Evolutionary conservation across 1,284 basidiomycete genomes (phyloP), one percentile per base, ranked within the genome.

Genomic region (Rhodotorula sp.): DNA sequence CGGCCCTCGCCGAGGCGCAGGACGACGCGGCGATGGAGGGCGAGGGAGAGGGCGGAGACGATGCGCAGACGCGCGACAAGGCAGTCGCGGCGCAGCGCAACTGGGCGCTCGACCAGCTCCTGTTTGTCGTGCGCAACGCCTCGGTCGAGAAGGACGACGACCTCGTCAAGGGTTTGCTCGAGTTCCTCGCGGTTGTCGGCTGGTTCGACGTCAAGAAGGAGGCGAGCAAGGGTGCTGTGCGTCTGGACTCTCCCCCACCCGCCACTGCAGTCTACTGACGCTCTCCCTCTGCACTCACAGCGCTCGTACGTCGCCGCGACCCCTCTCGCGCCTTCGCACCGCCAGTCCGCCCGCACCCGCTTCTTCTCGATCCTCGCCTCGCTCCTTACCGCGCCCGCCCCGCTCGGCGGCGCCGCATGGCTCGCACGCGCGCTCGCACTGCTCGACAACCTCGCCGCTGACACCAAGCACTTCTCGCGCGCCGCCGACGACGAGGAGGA

Each of bases 41-140:
- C 2, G 65, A 63, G 25, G 63, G 53, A 27, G 42, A 41, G 0
- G 55, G n/a, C 1, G 86, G 88, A 74, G 85, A 85, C 27, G 81
- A 82, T 64, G 49, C 13, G 34, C 81, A 82, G 62, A 83, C 81
- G 46, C 59, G 63, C 61, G 68, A 72, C 49, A 76, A 77, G 66
- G 41, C 57, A 10, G 13, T 81, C 25, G 79, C 82, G 60, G 80
- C 82, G 23, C 68, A 80, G 48, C 84, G 92, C 64, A 83, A 82
- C 54, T 98, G 95, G 94, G 88, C 92, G 34, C 86, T 92, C 58
- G 93, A 97, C 69, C 96, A 98, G 82, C 84, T 97, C 42, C 84
- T 88, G 16, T 71, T 73, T n/a, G 69, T 75, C 27, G 73, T 54
- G 27, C 68, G 66, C 48, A 62, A 67, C 27, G 69, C 66, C 0